These are phyloP conservation scores for Saccharomycopsis oosterbeekiorum DNA, from an alignment of 805 yeast genomes.

Conservation along the genomic window DNA sequence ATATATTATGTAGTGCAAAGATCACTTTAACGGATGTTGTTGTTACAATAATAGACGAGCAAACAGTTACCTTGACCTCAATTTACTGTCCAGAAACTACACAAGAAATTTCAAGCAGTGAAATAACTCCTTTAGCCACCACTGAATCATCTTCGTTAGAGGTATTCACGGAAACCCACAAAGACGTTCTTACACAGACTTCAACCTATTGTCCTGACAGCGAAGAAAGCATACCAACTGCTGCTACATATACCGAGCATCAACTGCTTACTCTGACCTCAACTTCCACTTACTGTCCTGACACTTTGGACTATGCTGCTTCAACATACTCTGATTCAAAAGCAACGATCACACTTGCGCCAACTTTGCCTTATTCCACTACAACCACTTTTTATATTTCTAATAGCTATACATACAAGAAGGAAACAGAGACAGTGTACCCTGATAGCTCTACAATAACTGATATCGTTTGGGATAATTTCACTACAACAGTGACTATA, in stretches of 20 bases:
- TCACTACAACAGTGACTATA: neutral
- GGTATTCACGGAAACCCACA: neutral
- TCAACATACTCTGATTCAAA: neutral
- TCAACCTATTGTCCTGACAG: neutral
- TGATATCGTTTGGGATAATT: neutral
- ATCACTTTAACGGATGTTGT: neutral
- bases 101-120: neutral
- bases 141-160: neutral
- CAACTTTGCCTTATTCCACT: neutral
- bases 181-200: neutral
- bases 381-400: neutral
- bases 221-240: neutral
- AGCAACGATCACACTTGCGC: neutral
- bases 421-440: neutral
- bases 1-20: neutral
- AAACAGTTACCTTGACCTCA: neutral
- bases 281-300: neutral
- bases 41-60: neutral
- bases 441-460: neutral
- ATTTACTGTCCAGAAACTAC: neutral
- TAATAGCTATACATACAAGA: neutral
- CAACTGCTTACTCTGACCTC: neutral
- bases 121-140: neutral
- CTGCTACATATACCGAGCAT: neutral
- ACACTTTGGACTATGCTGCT: neutral